A percentile compares a stretch with the other conserved stretches of the same genome.
Evolutionary conservation across 768 basidiomycete species (phyloP).

Genomic region (Dacryopinax primogenitus): DNA sequence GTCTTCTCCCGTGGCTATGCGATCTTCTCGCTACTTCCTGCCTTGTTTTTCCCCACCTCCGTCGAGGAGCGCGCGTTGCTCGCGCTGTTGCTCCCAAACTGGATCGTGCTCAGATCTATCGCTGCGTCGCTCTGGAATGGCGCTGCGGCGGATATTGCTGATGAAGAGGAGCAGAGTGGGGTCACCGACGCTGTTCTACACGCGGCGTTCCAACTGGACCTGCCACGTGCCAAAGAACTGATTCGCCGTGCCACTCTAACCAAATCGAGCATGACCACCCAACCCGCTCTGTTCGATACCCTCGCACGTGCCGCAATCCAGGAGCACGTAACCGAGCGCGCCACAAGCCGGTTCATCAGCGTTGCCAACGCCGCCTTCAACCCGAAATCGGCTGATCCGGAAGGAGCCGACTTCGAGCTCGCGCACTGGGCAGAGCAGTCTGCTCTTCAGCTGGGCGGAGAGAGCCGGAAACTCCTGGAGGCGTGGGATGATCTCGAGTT

Average conservation of each 20-base stretch:
- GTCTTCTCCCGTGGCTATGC: conserved; percentile 4
- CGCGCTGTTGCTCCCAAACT: neutral
- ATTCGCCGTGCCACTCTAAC: neutral
- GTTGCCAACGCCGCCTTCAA: neutral
- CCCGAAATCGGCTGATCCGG: neutral
- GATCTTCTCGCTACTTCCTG: neutral
- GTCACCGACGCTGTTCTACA: neutral
- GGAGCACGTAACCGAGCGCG: neutral
- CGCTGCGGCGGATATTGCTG: neutral
- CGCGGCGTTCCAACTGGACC: neutral
- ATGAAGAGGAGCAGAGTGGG: neutral
- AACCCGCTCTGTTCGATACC: neutral
- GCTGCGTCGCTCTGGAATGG: neutral
- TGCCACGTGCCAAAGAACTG: neutral
- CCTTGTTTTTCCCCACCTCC: conserved; percentile 1
- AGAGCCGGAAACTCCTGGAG: neutral
- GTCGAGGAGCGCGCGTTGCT: neutral
- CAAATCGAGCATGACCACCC: neutral
- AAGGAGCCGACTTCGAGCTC: neutral
- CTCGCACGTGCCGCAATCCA: neutral
- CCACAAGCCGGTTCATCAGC: neutral
- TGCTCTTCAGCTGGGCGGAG: neutral
- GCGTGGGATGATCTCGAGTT: conserved; percentile 5
- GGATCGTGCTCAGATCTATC: neutral
- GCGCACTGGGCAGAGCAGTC: neutral